Evolutionary conservation across 768 basidiomycete species (phyloP).

Genomic region (Aureoboletus auriporus): DNA sequence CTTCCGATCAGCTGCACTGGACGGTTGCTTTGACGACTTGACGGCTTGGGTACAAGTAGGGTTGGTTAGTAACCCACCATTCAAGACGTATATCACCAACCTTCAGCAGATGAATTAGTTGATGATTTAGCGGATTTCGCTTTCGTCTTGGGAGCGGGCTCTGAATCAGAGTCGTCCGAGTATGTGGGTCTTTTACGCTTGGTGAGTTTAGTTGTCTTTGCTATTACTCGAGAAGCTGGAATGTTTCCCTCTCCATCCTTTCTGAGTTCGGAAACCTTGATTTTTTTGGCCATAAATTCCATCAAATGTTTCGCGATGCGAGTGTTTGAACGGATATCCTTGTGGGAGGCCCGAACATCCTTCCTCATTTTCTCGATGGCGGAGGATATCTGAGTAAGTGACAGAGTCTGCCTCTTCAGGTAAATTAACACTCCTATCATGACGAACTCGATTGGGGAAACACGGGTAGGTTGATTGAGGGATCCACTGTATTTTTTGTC

Average conservation of each 20-base stretch:
- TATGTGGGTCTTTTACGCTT: constrained; percentile 26
- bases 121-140: constrained; percentile 9
- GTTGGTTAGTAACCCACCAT: neutral
- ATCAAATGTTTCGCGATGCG: constrained; percentile 32
- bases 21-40: constrained; percentile 8
- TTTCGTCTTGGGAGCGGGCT: constrained; percentile 14
- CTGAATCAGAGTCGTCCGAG: constrained; percentile 24
- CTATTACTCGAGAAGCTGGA: constrained; percentile 19
- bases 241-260: constrained; percentile 30
- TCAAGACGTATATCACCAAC: constrained; percentile 9
- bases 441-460: constrained; percentile 44
- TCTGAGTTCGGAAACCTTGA: constrained; percentile 30
- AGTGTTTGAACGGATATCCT: constrained; percentile 40
- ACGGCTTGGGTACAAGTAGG: constrained; percentile 11
- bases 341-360: constrained; percentile 34
- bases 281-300: constrained; percentile 28
- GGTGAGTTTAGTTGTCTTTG: constrained; percentile 7
- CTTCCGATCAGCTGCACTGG: constrained; percentile 2
- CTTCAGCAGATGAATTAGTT: neutral
- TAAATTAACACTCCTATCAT: constrained; percentile 41
- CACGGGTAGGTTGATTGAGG: constrained; percentile 32
- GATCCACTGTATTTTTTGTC: constrained; percentile 29
- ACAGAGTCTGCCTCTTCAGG: constrained; percentile 29
- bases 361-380: constrained; percentile 39
- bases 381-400: constrained; percentile 39